Evolutionary conservation across 2,329 filamentous ascomycete species (phyloP).

Genomic region (Beauveria asiatica): DNA sequence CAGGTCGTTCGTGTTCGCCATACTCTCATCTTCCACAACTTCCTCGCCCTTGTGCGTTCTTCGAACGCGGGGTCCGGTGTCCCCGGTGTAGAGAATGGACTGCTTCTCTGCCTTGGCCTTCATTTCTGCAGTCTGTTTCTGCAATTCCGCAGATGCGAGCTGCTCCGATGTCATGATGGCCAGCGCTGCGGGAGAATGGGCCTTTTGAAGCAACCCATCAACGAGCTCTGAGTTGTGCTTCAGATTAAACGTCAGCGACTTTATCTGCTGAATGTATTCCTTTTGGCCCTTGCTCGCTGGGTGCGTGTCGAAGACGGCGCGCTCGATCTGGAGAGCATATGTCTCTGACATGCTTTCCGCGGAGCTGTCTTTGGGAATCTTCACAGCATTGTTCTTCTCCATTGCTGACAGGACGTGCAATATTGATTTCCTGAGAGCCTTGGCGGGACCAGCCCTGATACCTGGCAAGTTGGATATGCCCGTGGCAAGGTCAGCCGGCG

Average conservation of each 20-base stretch:
- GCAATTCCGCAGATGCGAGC: conserved; percentile 84
- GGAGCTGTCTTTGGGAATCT: conserved; percentile 54
- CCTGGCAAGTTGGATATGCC: conserved; percentile 50
- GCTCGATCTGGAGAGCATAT: conserved; percentile 72
- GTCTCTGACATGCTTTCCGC: conserved; percentile 57
- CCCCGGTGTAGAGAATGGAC: conserved; percentile 71
- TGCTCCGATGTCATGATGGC: conserved; percentile 86
- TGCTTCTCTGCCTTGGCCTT: conserved; percentile 73
- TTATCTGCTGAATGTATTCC: conserved; percentile 55
- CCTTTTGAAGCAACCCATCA: conserved; percentile 63
- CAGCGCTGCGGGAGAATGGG: conserved; percentile 64
- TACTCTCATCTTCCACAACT: conserved; percentile 67
- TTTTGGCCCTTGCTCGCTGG: conserved; percentile 35
- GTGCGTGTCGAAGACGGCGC: conserved; percentile 53
- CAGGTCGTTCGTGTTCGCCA: conserved; percentile 19
- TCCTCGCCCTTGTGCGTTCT: conserved; percentile 95
- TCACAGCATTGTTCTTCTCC: conserved; percentile 56
- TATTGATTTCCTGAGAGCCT: conserved; percentile 62
- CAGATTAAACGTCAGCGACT: conserved; percentile 74
- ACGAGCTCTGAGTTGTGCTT: conserved; percentile 79
- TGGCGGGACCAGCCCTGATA: conserved; percentile 59
- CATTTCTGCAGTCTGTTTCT: conserved; percentile 67
- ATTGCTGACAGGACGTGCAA: conserved; percentile 55
- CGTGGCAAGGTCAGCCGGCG: conserved; percentile 43
- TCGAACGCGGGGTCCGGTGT: conserved; percentile 64